These are phyloP conservation scores for Kluyveromyces nonfermentans DNA, from an alignment of 805 yeast species.

Conservation along the genomic window DNA sequence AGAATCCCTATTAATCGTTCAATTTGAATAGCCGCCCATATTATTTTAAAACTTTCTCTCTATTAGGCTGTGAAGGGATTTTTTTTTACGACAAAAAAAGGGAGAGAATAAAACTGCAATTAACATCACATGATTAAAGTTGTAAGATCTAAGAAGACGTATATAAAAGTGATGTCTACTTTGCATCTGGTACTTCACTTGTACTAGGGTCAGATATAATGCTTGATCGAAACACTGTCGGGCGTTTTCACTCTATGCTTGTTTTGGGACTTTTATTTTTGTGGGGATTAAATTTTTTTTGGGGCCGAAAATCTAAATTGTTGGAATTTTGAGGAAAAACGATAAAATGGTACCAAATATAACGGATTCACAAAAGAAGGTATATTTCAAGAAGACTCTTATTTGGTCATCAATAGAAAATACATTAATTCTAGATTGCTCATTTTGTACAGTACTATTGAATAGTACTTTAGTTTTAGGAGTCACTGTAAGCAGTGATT, in stretches of 20 bases:
- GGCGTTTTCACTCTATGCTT: neutral
- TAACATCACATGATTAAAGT: too few relatives aligned
- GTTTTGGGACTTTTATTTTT: neutral
- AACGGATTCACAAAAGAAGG: neutral
- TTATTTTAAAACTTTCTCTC: too few relatives aligned
- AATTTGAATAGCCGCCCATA: neutral
- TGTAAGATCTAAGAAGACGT: too few relatives aligned
- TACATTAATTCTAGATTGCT: too few relatives aligned
- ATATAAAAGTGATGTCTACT: too few relatives aligned
- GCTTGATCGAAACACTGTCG: neutral
- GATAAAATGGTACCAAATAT: neutral
- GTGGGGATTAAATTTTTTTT: neutral
- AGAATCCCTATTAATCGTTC: neutral
- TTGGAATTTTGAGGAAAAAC: neutral
- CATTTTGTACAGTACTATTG: neutral
- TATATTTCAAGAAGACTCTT: too few relatives aligned
- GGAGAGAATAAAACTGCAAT: too few relatives aligned
- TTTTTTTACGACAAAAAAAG: neutral
- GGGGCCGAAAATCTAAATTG: neutral
- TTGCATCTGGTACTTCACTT: too few relatives aligned
- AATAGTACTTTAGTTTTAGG: neutral
- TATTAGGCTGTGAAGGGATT: neutral
- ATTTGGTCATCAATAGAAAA: too few relatives aligned
- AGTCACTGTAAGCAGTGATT: slow-evolving; percentile 1
- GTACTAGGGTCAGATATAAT: too few relatives aligned